These are phyloP conservation scores for Oryza glumipatula DNA, from an alignment of 176 grass and related monocot genomes.

Conservation along the genomic window DNA sequence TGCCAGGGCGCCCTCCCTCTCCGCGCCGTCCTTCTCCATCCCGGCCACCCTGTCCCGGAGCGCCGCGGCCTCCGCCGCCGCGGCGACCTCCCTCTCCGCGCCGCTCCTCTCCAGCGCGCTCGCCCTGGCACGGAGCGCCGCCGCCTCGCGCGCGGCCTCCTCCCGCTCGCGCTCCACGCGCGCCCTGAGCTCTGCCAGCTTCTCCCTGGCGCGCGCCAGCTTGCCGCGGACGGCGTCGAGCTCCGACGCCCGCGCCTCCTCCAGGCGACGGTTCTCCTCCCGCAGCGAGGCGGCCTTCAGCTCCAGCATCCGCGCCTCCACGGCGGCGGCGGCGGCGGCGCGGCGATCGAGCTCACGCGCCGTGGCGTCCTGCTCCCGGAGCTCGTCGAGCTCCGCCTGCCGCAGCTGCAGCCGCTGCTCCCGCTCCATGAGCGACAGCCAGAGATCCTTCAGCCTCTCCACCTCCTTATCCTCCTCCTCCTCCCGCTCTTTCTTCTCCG, in stretches of 20 bases:
- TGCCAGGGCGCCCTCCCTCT: neutral
- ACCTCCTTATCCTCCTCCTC: conserved; percentile 38
- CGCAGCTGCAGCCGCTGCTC: conserved; percentile 64
- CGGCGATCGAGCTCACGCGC: conserved; percentile 63
- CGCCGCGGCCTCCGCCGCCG: conserved; percentile 36
- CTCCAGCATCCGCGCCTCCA: conserved; percentile 55
- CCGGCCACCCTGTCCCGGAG: neutral
- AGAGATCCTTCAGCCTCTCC: conserved; percentile 47
- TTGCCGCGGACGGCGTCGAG: conserved; percentile 43
- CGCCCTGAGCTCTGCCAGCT: conserved; percentile 50
- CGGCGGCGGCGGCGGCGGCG: conserved; percentile 40
- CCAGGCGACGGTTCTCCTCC: conserved; percentile 78
- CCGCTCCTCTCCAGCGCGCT: conserved; percentile 36
- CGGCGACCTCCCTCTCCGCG: conserved; percentile 36
- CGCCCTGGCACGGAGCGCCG: conserved; percentile 36
- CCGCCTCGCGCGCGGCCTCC: conserved; percentile 37
- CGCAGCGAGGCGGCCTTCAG: conserved; percentile 59
- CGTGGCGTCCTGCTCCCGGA: conserved; percentile 52
- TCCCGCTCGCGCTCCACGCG: conserved; percentile 39
- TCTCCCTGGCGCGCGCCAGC: conserved; percentile 59
- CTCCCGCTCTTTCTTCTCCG: conserved; percentile 9
- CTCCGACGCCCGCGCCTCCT: conserved; percentile 53
- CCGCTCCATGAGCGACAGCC: conserved; percentile 61
- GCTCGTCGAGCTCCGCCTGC: conserved; percentile 62
- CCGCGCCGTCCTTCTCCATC: neutral